Evolutionary conservation across 2,329 filamentous ascomycete species (phyloP), one percentile per base, ranked within the genome.

Genomic region (Sporothrix humicola): DNA sequence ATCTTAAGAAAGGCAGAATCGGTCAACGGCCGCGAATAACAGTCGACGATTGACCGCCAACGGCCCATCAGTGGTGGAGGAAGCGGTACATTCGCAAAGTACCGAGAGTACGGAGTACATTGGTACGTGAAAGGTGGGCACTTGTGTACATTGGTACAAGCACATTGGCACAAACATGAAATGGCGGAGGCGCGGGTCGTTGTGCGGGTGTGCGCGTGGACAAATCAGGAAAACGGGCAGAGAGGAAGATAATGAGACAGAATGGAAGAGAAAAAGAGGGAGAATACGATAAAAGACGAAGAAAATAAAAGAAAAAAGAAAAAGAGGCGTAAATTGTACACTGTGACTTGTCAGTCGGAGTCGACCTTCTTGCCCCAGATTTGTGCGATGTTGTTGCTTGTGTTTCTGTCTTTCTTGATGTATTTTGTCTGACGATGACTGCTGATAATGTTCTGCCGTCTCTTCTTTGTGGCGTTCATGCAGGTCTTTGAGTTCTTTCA

Each of bases 141-240:
- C 48, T 8, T 17, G 23, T 13, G 52, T 26, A 56, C 52, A 20
- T 10, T 9, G 17, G 9, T 37, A 37, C 7, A 37, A 37, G 31
- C n/a, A 46, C 59, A 20, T 12, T 26, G 44, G 44, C 31, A 52
- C 44, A 37, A 68, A 20, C 20, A 23, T 12, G n/a, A 37, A 37
- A 15, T 13, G 23, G 65, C 31, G 65, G 65, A 68, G 65, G 46
- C 44, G 65, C 44, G 58, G 37, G 58, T 42, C 31, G 58, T 37
- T 61, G 26, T 26, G 13, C 58, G 65, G 63, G 5, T 50, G 61
- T 61, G 59, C 61, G 61, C 20, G 61, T 68, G 46, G 23, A 52
- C 65, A 52, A 68, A 52, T 37, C 23, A 52, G 65, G 48, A 52
- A 52, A 52, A 10, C 23, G 65, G 17, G 42, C 42, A 42, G n/a